phyloP scores from a whole-genome alignment of 148 eudicot species.

The Camellia japonica region DNA sequence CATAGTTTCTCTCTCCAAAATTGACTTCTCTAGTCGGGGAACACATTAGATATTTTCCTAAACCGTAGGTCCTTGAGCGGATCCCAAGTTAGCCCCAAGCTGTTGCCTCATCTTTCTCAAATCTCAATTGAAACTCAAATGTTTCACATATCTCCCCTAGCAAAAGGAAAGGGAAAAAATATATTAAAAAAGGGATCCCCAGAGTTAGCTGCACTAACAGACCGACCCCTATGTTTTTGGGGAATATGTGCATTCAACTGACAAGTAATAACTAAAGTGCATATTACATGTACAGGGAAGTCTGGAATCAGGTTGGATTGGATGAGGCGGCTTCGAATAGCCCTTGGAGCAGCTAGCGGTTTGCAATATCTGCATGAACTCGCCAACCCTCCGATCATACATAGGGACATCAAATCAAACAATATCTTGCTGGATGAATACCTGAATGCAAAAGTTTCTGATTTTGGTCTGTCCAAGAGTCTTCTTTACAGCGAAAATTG shows the following conservation, averaged over 20 bases:
- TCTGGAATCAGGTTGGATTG: conserved; percentile 55
- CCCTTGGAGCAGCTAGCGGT: conserved; percentile 56
- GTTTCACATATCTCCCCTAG: neutral
- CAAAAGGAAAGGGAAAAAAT: neutral
- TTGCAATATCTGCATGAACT: conserved; percentile 54
- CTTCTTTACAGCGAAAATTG: conserved; percentile 27
- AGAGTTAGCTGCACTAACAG: neutral
- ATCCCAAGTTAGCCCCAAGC: too few relatives aligned
- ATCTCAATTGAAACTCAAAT: neutral
- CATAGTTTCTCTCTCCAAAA: too few relatives aligned
- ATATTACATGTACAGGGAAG: conserved; percentile 30
- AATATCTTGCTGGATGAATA: conserved; percentile 46
- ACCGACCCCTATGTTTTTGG: neutral
- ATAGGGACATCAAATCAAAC: conserved; percentile 55
- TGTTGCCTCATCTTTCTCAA: neutral
- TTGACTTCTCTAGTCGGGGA: too few relatives aligned
- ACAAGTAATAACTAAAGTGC: neutral
- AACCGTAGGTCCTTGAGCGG: too few relatives aligned
- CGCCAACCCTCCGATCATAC: conserved; percentile 60
- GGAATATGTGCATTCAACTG: neutral
- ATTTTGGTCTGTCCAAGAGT: conserved; percentile 53
- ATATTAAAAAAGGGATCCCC: neutral
- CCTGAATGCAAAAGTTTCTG: conserved; percentile 55
- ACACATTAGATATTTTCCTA: too few relatives aligned
- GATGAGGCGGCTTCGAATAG: conserved; percentile 45